Base-by-base conservation (phyloP, 1,284 basidiomycete species). In the Boletellus deceptivus region DNA sequence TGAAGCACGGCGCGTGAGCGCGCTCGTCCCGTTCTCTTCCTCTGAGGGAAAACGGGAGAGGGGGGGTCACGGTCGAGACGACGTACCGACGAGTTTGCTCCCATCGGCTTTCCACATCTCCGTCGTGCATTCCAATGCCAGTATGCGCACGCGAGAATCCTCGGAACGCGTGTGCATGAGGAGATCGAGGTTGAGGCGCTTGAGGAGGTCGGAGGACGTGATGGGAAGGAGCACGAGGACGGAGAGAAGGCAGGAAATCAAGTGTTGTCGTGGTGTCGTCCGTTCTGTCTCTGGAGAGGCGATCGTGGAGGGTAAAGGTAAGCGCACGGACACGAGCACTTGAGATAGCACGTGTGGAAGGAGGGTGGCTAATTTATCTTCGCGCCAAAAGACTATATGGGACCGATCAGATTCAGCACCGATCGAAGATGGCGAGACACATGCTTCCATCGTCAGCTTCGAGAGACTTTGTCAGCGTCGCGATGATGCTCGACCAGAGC, bases 141-240 rank as follows among this genome's bases (percentile, higher is more conserved):
- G 79, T 10, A 92, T 65, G 11, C 91, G 82, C 18, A 84, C 69
- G 24, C 75, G 72, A 3, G 79, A 70, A 50, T 89, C 83, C 49
- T 96, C 92, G 3, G 89, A 86, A 9, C 94, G 86, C 0, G 91
- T 93, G 52, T 90, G 82, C 82, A 93, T 87, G 49, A 98, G 79
- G n/a, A 98, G 70, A 38, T 84, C 78, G 25, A 89, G 75, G 73
- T 98, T 97, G 68, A 95, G 74, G 9, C 76, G 68, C 67, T 97
- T 95, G 55, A 95, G 78, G 22, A 89, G 72, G 48, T 65, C 63
- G 8, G 64, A 51, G 6, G 65, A 56, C n/a, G 53, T 38, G 18
- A 37, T 43, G 10, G 65, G 67, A 20, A 65, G 43, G 10, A 59
- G 48, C 0, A 53, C 29, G 3, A 53, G 34, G 17, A 68, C 2